Base-by-base conservation (phyloP, 2,329 filamentous ascomycete genomes). In the Pseudocercospora fuligena region DNA sequence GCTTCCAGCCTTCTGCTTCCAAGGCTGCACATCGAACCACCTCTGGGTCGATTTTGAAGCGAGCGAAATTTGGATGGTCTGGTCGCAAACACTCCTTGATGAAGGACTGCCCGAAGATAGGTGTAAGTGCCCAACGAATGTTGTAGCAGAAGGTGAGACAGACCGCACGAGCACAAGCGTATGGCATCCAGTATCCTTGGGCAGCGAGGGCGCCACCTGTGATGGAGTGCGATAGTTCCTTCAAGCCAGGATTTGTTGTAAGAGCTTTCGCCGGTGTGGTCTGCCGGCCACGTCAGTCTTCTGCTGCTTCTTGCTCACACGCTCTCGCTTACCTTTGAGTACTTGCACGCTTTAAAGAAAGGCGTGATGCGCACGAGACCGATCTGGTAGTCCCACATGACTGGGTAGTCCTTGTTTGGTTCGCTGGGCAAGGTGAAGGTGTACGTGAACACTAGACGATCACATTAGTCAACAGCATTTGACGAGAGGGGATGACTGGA, bases 141-240 rank as follows among this genome's bases (percentile, higher is more conserved):
- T 87, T 82, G 77, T 90, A 89, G 81, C 94, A 98, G 78, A 98
- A 98, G 0, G 92, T 97, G 3, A 92, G 87, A 74, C 94, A 96
- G 60, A 99, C 83, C 11, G 93, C 93, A 79, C 87, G 91, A 56
- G 95, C 95, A 72, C 93, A 96, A 46, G 88, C 82, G 74, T 90
- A 98, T 1, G 94, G 94, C 87, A 98, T 93, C 95, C 95, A 99
- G 80, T 98, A 99, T 36, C 95, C 94, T 88, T 99, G 95, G 61
- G 94, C 94, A 67, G 88, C 88, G 65, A 98, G 89, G 31, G 93
- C 90, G 6, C 95, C 95, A 27, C 95, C 95, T 0, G 95, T 99
- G 77, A 98, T 97, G 79, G 93, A 97, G 78, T 97, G 91, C 29
- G 91, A 93, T 68, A 98, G 92, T n/a, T 95, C 90, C 71, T 90